Base-by-base conservation (phyloP, 106 monocot species). In the Cymbidium sinense region DNA sequence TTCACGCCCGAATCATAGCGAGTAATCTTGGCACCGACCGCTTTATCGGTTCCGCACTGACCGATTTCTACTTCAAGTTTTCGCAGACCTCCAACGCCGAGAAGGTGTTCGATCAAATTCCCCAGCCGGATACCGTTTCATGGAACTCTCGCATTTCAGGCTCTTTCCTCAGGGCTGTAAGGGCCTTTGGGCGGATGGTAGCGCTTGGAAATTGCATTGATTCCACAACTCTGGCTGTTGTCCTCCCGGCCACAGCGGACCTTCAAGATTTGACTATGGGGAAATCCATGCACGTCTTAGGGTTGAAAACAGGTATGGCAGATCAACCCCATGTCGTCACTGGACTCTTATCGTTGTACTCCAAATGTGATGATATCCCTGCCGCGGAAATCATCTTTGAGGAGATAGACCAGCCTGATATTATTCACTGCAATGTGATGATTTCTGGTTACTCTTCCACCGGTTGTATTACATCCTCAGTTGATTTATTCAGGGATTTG, bases 61-160 rank as follows among this genome's bases (percentile, higher is more conserved):
- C 81, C 27, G 52, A 73, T 44, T 44, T 86, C 75, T 95, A 92
- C 82, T 77, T 92, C 77, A 65, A 39, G 5, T 83, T 87, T 61
- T 75, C 82, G 23, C 75, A 41, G 4, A 30, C 79, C n/a, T 36
- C 83, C 18, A 12, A 28, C 12, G 95, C 95, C 3, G 70, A 81
- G 50, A 88, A 90, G 83, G 88, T 92, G 86, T 95, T 95, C 75
- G 92, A 90, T 71, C 47, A 64, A 84, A 90, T 92, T 79, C 36
- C 82, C 18, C 3, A 76, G 13, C 90, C 90, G 51, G 95, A 95
- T 37, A 83, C 84, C 25, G 85, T 92, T 33, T 73, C 78, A 12
- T 95, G 86, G 77, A 95, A 95, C 77, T 78, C 95, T 10, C 74
- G 90, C 3, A 76, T 95, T 7, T 86, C 92, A 29, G 95, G 95